A percentile compares a stretch with the other conserved stretches of the same genome.
Evolutionary conservation across 2,329 filamentous ascomycete genomes (phyloP).

Genomic region (Neurospora sp.): DNA sequence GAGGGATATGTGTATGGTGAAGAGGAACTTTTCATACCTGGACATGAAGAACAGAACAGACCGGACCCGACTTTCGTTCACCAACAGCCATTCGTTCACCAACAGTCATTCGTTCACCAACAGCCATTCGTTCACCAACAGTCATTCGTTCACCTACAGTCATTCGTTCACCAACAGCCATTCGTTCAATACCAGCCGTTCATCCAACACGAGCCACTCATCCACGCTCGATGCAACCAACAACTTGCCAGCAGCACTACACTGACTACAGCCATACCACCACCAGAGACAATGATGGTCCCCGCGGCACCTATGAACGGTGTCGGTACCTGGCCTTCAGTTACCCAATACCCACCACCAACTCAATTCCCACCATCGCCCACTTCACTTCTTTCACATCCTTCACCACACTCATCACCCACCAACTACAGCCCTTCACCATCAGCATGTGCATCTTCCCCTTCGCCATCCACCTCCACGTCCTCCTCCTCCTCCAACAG

Average conservation of each 20-base stretch:
- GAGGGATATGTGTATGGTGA: not conserved
- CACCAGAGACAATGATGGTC: not conserved
- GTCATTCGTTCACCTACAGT: no score
- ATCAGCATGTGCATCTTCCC: not conserved
- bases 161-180: not conserved
- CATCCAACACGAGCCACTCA: not conserved
- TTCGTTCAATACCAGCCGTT: not conserved
- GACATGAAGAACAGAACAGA: not conserved
- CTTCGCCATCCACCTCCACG: not conserved
- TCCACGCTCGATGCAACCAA: accelerated
- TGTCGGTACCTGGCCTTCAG: not conserved
- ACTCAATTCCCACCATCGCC: not conserved
- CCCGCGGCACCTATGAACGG: not conserved
- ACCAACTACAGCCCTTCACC: not conserved
- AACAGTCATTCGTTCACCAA: not conserved
- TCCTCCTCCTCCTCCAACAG: not conserved
- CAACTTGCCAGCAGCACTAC: not conserved
- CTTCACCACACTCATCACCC: not conserved
- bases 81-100: not conserved
- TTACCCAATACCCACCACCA: not conserved
- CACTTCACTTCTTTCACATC: not conserved
- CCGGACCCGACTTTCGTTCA: not conserved
- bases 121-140: not conserved
- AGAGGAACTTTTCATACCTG: not conserved
- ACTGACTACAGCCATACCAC: not conserved